These are phyloP conservation scores for Zarea fungicola DNA, from an alignment of 2,329 filamentous ascomycete species.

Conservation along the genomic window DNA sequence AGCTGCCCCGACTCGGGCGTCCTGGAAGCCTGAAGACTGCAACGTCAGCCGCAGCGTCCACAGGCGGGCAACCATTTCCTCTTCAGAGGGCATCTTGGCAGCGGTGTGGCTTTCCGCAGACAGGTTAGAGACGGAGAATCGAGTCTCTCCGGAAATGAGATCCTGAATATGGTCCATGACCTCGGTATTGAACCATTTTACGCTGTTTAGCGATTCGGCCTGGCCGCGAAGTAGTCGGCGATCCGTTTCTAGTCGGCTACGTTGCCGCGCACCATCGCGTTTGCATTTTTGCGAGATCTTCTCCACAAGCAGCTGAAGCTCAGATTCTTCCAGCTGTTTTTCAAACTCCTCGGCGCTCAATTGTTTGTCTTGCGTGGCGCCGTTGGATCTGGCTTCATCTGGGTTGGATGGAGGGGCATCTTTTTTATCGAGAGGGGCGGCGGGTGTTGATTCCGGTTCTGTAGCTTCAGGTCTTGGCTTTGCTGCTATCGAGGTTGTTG, in stretches of 20 bases:
- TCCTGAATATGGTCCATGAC: conserved; percentile 72
- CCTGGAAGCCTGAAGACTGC: conserved; percentile 61
- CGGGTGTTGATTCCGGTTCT: conserved; percentile 28
- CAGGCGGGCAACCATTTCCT: conserved; percentile 71
- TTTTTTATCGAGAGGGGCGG: conserved; percentile 5
- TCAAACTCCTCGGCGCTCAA: conserved; percentile 86
- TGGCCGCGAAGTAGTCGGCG: conserved; percentile 74
- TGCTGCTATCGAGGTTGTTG: conserved; percentile 86
- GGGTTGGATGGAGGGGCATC: conserved; percentile 27
- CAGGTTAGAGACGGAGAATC: conserved; percentile 49
- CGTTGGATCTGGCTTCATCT: conserved; percentile 13
- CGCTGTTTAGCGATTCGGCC: conserved; percentile 64
- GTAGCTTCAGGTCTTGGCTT: conserved; percentile 63
- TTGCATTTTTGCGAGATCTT: conserved; percentile 74
- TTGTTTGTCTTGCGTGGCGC: conserved; percentile 34
- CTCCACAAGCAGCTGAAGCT: conserved; percentile 82
- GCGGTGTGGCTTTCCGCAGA: conserved; percentile 38
- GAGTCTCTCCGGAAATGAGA: conserved; percentile 61
- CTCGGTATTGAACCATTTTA: conserved; percentile 76
- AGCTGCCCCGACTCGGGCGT: conserved; percentile 56
- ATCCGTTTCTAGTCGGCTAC: conserved; percentile 76
- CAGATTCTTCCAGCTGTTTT: conserved; percentile 80
- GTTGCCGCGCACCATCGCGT: conserved; percentile 72
- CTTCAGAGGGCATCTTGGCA: conserved; percentile 60
- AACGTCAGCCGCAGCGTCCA: conserved; percentile 82